Conservation (phyloP, 1,284 basidiomycete genomes). For the Leccinum cinnamomeum region DNA sequence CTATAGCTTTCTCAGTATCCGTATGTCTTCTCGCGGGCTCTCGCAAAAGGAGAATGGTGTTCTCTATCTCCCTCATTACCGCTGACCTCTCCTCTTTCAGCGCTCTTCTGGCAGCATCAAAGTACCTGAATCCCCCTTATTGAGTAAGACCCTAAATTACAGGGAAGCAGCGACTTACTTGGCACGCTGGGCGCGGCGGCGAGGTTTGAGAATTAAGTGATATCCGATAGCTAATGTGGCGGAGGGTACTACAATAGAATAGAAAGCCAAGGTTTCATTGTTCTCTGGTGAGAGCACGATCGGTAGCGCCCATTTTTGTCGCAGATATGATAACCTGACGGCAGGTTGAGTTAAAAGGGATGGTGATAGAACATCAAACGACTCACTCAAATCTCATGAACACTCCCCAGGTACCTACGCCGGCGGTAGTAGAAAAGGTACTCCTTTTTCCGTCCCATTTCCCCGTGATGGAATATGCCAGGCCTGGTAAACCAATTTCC, state of each 20-base stretch:
- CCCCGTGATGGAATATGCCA: conserved; percentile 34
- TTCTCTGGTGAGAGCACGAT: conserved; percentile 51
- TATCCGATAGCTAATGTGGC: conserved; percentile 47
- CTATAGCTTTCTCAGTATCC: conserved; percentile 40
- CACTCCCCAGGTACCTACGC: conserved; percentile 34
- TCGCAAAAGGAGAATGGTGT: conserved; percentile 45
- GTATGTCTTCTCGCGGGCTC: conserved; percentile 48
- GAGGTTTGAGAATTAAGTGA: conserved; percentile 51
- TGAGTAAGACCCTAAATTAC: conserved; percentile 23
- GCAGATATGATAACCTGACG: conserved; percentile 45
- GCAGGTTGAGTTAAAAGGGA: conserved; percentile 11
- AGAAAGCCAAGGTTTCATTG: conserved; percentile 44
- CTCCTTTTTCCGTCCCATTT: conserved; percentile 33
- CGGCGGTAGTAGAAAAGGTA: conserved; percentile 33
- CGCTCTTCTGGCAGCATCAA: conserved; percentile 49
- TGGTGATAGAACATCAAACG: neutral
- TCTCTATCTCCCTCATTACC: conserved; percentile 55
- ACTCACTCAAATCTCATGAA: conserved; percentile 37
- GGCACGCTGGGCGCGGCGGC: conserved; percentile 42
- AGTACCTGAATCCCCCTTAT: conserved; percentile 43
- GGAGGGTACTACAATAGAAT: conserved; percentile 49
- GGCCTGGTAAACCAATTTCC: conserved; percentile 31
- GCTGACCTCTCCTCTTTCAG: conserved; percentile 61
- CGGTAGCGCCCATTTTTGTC: conserved; percentile 55
- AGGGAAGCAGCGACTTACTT: conserved; percentile 25